Evolutionary conservation across 2,329 filamentous ascomycete genomes (phyloP).

Genomic region (Talaromyces piceae): DNA sequence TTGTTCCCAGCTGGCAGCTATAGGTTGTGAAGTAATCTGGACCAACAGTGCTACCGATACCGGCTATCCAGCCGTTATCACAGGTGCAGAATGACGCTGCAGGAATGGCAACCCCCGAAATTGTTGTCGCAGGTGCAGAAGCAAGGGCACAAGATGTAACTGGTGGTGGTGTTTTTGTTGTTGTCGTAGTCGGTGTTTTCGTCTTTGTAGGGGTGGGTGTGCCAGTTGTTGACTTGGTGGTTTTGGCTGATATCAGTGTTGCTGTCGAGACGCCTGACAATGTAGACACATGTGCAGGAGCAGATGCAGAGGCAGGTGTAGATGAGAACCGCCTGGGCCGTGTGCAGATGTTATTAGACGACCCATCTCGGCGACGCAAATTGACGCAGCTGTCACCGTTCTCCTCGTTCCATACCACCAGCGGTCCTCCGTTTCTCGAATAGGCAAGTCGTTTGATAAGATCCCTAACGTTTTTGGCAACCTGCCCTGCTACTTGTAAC

Average conservation of each 20-base stretch:
- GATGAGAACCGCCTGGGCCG: neutral
- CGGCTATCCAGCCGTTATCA: neutral
- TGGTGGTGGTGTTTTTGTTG: neutral
- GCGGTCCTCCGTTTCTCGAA: neutral
- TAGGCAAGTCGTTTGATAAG: neutral
- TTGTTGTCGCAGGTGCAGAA: neutral
- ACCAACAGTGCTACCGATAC: constrained; percentile 1
- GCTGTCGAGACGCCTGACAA: neutral
- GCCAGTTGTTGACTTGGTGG: neutral
- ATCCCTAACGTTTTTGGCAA: neutral
- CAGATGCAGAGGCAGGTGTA: neutral
- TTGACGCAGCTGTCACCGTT: neutral
- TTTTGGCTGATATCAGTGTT: no score
- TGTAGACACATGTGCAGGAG: neutral
- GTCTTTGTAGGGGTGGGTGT: neutral
- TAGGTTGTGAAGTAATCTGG: neutral
- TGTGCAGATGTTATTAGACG: neutral
- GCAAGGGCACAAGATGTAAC: neutral
- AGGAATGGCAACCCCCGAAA: neutral
- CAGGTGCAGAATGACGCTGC: neutral
- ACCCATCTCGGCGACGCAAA: neutral
- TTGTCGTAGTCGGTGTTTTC: neutral
- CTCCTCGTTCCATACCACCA: neutral
- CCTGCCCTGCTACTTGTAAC: neutral
- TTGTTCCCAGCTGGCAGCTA: neutral